Base-by-base conservation (phyloP, 2,329 filamentous ascomycete genomes). In the Arthrinium puccinioides region DNA sequence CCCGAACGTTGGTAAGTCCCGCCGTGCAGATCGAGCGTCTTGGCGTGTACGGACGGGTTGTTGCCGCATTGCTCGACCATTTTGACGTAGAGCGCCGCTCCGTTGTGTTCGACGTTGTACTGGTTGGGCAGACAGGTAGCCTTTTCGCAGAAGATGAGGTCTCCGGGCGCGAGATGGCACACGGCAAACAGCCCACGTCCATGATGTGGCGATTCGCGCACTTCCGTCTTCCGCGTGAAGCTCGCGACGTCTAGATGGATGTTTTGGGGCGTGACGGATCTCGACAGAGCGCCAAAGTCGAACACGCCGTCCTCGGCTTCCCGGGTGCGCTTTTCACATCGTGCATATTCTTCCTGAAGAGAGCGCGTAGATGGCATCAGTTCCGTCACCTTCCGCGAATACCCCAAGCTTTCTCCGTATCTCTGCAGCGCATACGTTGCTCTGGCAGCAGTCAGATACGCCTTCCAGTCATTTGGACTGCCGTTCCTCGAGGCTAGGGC, bases 151-250 rank as follows among this genome's bases (percentile, higher is more conserved):
- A 68, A 56, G 16, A 70, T 51, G 3, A 70, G 31, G 1, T 66
- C 61, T 32, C 65, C 65, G 0, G 59, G 54, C 5, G 46, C 47
- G 31, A 70, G 49, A 31, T 55, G 47, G 14, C 51, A 46, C 1
- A 54, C 52, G 0, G 66, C 63, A 40, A 70, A 70, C 3, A 70
- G 48, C 2, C 66, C 67, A 4, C 58, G 55, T 9, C 67, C 66
- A 45, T 60, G 52, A 19, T 51, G 46, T 0, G 44, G 40, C 5
- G 61, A 63, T 1, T 52, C 39, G n/a, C 37, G 45, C 11, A 66
- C 44, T 16, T 46, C 43, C 2, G 59, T 62, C 29, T 57, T 54
- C 3, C 43, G 26, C 7, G 59, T 40, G 44, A 63, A 65, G 9
- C 55, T 60, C 3, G 53, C 62, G 11, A 45, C 42, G 44, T 63